Evolutionary conservation across 2,329 filamentous ascomycete species (phyloP).

Genomic region (Colletotrichum spaethianum): DNA sequence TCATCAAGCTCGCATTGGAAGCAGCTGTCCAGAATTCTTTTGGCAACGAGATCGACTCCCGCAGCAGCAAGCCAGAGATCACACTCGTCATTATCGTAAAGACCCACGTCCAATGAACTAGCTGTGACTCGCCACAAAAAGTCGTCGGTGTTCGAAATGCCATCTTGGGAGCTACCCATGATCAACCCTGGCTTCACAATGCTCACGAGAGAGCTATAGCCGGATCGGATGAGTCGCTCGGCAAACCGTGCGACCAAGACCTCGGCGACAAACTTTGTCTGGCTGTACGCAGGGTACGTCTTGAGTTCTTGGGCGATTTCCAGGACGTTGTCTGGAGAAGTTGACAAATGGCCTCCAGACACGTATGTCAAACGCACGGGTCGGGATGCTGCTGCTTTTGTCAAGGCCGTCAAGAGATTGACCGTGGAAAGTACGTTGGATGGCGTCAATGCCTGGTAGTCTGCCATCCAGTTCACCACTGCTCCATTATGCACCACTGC

Average conservation of each 20-base stretch:
- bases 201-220: constrained; percentile 15
- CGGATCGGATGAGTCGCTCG: background rate
- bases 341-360: constrained; percentile 33
- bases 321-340: constrained; percentile 9
- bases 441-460: constrained; percentile 19
- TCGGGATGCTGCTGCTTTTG: background rate
- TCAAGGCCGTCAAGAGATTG: constrained; percentile 17
- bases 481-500: constrained; percentile 34
- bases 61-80: constrained; percentile 42
- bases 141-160: constrained; percentile 45
- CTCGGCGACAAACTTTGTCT: constrained; percentile 46
- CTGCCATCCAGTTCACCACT: constrained; percentile 37
- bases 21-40: constrained; percentile 25
- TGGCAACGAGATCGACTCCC: constrained; percentile 41
- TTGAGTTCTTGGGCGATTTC: constrained; percentile 18
- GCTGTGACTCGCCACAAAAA: constrained; percentile 44
- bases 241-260: constrained; percentile 34
- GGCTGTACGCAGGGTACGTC: constrained; percentile 40
- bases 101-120: constrained; percentile 33
- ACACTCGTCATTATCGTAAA: constrained; percentile 31
- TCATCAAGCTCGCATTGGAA: background rate
- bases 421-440: constrained; percentile 31
- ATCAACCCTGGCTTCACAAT: constrained; percentile 45
- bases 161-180: constrained; percentile 41
- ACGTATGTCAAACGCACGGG: constrained; percentile 24